These are phyloP conservation scores for Wickerhamomyces silvicola DNA, from an alignment of 805 yeast species.

Conservation along the genomic window DNA sequence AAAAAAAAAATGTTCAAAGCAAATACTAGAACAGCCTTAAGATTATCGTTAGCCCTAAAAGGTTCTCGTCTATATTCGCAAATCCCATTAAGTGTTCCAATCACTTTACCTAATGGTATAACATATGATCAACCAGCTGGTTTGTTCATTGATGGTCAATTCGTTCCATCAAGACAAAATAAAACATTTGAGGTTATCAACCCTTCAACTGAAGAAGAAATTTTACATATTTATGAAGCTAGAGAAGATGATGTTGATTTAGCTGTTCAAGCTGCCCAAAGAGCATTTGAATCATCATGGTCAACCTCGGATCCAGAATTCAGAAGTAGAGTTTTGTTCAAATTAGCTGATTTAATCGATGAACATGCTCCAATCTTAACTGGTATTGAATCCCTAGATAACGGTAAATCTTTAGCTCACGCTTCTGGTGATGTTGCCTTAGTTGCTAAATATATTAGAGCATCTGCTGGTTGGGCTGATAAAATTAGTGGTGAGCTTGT, in stretches of 20 bases:
- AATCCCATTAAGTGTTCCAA: constrained; percentile 37
- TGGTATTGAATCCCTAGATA: constrained; percentile 79
- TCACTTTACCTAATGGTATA: constrained; percentile 69
- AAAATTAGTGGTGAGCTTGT: constrained; percentile 53
- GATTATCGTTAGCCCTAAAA: constrained; percentile 15
- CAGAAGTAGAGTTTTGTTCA: constrained; percentile 56
- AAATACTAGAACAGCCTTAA: constrained; percentile 9
- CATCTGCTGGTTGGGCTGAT: constrained; percentile 81
- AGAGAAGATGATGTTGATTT: constrained; percentile 66
- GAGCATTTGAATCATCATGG: constrained; percentile 72
- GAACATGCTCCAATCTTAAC: constrained; percentile 69
- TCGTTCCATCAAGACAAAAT: constrained; percentile 52
- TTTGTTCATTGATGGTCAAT: constrained; percentile 73
- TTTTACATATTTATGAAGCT: constrained; percentile 69
- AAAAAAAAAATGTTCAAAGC: constrained; percentile 20
- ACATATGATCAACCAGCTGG: constrained; percentile 77
- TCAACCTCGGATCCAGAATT: constrained; percentile 57
- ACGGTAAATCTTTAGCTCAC: constrained; percentile 76
- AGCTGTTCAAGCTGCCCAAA: constrained; percentile 82
- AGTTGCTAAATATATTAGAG: constrained; percentile 65
- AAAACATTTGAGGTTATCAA: constrained; percentile 56
- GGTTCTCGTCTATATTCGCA: constrained; percentile 26
- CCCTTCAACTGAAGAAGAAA: constrained; percentile 70
- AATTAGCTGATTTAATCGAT: constrained; percentile 76
- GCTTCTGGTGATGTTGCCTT: constrained; percentile 73